Evolutionary conservation across 306 rosid genomes (phyloP), one percentile per base, ranked within the genome.

Genomic region (Dalbergia cultrata): DNA sequence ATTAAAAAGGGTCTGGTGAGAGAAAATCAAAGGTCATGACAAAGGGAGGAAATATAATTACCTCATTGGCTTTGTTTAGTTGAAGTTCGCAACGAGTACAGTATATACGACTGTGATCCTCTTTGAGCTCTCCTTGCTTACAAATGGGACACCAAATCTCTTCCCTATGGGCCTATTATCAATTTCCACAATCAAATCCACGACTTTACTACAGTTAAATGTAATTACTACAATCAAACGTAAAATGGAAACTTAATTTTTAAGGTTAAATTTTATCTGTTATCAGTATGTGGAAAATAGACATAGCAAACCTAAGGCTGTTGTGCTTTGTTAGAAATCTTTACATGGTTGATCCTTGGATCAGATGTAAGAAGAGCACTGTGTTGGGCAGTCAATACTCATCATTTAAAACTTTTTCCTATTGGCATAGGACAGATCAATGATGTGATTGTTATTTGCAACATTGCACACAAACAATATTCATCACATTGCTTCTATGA

Each of bases 101-200:
- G 60, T 72, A 72, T 77, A 94, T 89, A 74, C 50, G 81, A 74
- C 47, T 62, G 59, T 65, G 60, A 75, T 39, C 83, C 85, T 94
- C 96, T 83, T 80, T 82, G 69, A 94, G 86, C 68, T 89, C 85
- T 68, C 98, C 98, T 63, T 80, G 89, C 85, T 89, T 94, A 82
- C 98, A 94, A 10, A 94, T 80, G 50, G 98, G 98, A 84, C 98
- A 94, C 97, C 97, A 90, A 81, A 92, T 78, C 79, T 83, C 80
- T 67, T 90, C 79, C 58, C 57, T 39, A 12, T 31, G 67, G 44
- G 41, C 82, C 95, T 90, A 86, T 60, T 44, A 72, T 75, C 44
- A 82, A 75, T 60, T 77, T 70, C 34, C 45, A 69, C 44, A 70
- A 84, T 39, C 10, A 68, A 65, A 81, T 76, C 56, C 88, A 72